Base-by-base conservation (phyloP, 2,329 filamentous ascomycete genomes). In the Trichoderma citrinoviride region DNA sequence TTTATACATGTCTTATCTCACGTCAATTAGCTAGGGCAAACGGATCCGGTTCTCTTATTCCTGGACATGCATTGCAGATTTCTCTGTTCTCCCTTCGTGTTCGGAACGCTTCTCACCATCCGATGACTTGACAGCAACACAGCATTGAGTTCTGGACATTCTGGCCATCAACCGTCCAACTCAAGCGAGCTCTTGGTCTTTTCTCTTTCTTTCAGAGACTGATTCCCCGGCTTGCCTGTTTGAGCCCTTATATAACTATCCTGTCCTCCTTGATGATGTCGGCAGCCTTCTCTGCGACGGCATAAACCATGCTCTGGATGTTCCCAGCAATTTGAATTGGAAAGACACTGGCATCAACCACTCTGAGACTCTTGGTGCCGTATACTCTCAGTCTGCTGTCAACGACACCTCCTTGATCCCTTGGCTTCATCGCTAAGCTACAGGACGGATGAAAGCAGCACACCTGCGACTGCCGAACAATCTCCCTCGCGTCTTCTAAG, bases 361-460 rank as follows among this genome's bases (percentile, higher is more conserved):
- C 73, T 12, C 81, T 75, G 44, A 83, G 71, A 46, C 79, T 78
- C 53, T 73, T 71, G 5, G 76, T 76, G 1, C 81, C 81, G 65
- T 81, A 80, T 0, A 83, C 80, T 46, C 75, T 70, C 19, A 82
- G 69, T 25, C 76, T 69, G 14, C 75, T 69, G 64, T 80, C 77
- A 1, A 83, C 80, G 4, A 83, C 81, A 40, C 81, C 81, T 4
- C 79, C 80, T 5, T 75, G 70, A 44, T 77, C 77, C 25, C 73
- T 70, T 3, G 80, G 80, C 61, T 81, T 73, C 82, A 84, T 84
- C 7, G 80, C 78, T 50, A 79, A 78, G n/a, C 80, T 84, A 14
- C 84, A 81, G 2, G 77, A 73, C 0, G 81, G 77, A 70, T 86
- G 83, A 68, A 80, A 85, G 41, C 74, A 73, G 7, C 76, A 76